Conservation (phyloP, 352 stramenopile species). For the Paralagenidium karlingii region DNA sequence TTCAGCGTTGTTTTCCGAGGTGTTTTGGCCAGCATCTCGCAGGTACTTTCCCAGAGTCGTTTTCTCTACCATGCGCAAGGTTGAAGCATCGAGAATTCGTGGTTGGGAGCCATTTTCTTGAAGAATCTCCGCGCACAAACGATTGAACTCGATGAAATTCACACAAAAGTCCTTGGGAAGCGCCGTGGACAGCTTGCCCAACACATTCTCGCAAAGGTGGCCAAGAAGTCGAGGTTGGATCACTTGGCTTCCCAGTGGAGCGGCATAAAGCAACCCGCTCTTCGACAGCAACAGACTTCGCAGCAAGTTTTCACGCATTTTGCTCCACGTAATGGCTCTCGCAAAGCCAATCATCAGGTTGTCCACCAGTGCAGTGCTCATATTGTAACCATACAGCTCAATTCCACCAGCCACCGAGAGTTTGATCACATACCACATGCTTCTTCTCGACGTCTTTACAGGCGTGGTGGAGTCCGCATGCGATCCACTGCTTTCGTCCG, state of each 20-base stretch:
- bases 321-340: constrained; percentile 54
- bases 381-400: constrained; percentile 64
- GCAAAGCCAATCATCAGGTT: constrained; percentile 33
- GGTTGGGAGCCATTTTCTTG: constrained; percentile 27
- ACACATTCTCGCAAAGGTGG: constrained; percentile 14
- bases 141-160: constrained; percentile 43
- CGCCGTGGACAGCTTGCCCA: constrained; percentile 14
- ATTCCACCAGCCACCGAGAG: constrained; percentile 44
- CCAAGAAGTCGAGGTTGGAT: constrained; percentile 49
- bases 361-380: constrained; percentile 49
- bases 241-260: constrained; percentile 29
- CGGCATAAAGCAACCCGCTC: constrained; percentile 25
- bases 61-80: constrained; percentile 29
- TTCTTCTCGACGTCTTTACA: no score
- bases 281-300: constrained; percentile 46
- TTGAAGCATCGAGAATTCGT: constrained; percentile 21
- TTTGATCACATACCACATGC: constrained; percentile 69
- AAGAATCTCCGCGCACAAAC: constrained; percentile 26
- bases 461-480: no score
- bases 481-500: no score
- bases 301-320: constrained; percentile 51
- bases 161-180: constrained; percentile 22
- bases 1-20: no score
- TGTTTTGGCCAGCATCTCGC: no score
- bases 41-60: constrained; percentile 37